A percentile compares a stretch with the other conserved stretches of the same genome.
phyloP scores from a whole-genome alignment of 2,329 filamentous ascomycete species.

The Cadophora malorum region DNA sequence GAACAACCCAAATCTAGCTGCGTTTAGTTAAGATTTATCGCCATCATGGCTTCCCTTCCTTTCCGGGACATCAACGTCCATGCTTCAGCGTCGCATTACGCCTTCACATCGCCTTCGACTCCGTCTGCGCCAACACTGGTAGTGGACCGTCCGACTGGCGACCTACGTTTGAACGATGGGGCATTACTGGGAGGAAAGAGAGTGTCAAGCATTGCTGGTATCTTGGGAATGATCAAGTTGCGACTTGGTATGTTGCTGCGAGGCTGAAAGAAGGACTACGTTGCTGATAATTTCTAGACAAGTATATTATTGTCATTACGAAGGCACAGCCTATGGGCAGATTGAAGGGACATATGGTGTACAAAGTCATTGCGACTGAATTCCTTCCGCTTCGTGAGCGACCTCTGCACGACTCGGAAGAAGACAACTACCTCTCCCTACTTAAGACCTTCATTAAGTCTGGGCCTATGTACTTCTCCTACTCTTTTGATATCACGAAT shows the following conservation, averaged over 20 bases:
- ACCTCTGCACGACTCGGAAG: conserved; percentile 88
- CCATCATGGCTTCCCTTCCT: conserved; percentile 64
- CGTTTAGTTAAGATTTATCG: background rate
- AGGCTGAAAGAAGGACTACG: background rate
- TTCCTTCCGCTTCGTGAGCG: conserved; percentile 93
- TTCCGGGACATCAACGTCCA: conserved; percentile 98
- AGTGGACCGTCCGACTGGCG: conserved; percentile 90
- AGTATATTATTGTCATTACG: conserved; percentile 95
- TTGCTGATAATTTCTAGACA: conserved; percentile 60
- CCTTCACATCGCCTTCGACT: conserved; percentile 94
- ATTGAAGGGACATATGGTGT: conserved; percentile 94
- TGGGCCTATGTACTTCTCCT: conserved; percentile 97
- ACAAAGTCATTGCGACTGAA: conserved; percentile 89
- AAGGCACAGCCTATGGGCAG: conserved; percentile 91
- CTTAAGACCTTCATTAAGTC: conserved; percentile 82
- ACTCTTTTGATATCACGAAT: conserved; percentile 95
- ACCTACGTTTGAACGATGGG: conserved; percentile 84
- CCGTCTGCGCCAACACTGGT: conserved; percentile 87
- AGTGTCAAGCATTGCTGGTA: conserved; percentile 93
- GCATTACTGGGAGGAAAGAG: conserved; percentile 78
- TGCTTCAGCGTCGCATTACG: conserved; percentile 89
- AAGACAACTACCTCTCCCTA: conserved; percentile 86
- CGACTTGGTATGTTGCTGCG: conserved; percentile 74
- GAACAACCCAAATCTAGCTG: conserved; percentile 9
- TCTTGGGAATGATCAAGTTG: conserved; percentile 91